Evolutionary conservation across 2,329 filamentous ascomycete genomes (phyloP), one percentile per base, ranked within the genome.

Genomic region (Fusarium sp.): DNA sequence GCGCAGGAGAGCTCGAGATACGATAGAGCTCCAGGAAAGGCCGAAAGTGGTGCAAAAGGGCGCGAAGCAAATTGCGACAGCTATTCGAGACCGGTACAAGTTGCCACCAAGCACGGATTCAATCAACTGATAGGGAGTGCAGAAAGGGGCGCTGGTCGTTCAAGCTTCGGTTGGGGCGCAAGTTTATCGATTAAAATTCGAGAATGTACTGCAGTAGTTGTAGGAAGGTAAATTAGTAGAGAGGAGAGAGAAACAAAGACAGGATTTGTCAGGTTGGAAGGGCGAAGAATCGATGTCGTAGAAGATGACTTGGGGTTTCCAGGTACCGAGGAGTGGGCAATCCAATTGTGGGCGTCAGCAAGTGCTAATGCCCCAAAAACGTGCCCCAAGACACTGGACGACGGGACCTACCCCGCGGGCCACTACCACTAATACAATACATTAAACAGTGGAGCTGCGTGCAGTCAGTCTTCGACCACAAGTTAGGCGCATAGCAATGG

Each of bases 1-100:
- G 74, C 76, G 76, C 72, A 68, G 67, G 70, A 71, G 67, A 68
- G 63, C 60, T 61, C 55, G 49, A 11, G 27, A 38, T 25, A 33
- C n/a, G 15, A 36, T 7, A 44, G 51, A 52, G 60, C 55, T 47
- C 46, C 37, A 15, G n/a, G 31, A 14, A 21, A 37, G 17, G 29
- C 31, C 32, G 35, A 31, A 36, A 33, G 14, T 38, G 50, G 35
- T 43, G 53, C 15, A 43, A 23, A 44, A 41, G 48, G 63, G 46
- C 39, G 51, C 32, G 49, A 51, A 45, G 46, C 13, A 49, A 55
- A 39, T 61, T 54, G 61, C 54, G 49, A 64, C 39, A 19, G 35
- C 38, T 53, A 36, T 57, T 59, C 51, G 56, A 41, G 29, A 42
- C 46, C 23, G 38, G 41, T 64, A 42, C 67, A 65, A 63, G 52